Percentiles rank a stretch among this genome's conserved stretches.
phyloP scores from a whole-genome alignment of 2,329 filamentous ascomycete species.

The Pestalotiopsis sp. region DNA sequence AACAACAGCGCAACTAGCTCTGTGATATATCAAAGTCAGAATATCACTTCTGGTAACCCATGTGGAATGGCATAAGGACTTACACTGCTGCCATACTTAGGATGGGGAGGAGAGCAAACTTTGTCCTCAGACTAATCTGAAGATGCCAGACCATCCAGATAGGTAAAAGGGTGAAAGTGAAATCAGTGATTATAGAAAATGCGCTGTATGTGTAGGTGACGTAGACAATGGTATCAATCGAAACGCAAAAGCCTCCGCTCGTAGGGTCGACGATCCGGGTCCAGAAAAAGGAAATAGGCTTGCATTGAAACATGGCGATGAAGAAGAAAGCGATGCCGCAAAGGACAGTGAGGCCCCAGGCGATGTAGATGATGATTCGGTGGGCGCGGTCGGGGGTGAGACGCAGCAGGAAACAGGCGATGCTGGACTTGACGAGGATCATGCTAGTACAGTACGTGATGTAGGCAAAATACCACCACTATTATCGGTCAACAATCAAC shows the following conservation, averaged over 20 bases:
- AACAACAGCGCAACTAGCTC: constrained; percentile 24
- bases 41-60: background rate
- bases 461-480: constrained; percentile 28
- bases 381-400: constrained; percentile 21
- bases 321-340: constrained; percentile 25
- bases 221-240: constrained; percentile 41
- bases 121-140: constrained; percentile 49
- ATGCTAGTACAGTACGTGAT: constrained; percentile 24
- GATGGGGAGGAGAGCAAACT: constrained; percentile 47
- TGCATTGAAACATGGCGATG: constrained; percentile 26
- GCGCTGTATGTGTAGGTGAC: constrained; percentile 46
- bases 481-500: background rate
- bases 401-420: constrained; percentile 27
- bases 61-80: background rate
- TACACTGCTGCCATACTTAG: constrained; percentile 50
- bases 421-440: constrained; percentile 25
- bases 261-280: constrained; percentile 8
- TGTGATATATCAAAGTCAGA: background rate
- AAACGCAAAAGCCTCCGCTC: constrained; percentile 27
- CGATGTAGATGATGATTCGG: constrained; percentile 22
- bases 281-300: constrained; percentile 25
- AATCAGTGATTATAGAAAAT: constrained; percentile 41
- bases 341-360: constrained; percentile 19
- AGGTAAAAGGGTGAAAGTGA: constrained; percentile 44
- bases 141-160: constrained; percentile 50